Evolutionary conservation across 106 monocot genomes (phyloP), one percentile per base, ranked within the genome.

Genomic region (Allium cepa): DNA sequence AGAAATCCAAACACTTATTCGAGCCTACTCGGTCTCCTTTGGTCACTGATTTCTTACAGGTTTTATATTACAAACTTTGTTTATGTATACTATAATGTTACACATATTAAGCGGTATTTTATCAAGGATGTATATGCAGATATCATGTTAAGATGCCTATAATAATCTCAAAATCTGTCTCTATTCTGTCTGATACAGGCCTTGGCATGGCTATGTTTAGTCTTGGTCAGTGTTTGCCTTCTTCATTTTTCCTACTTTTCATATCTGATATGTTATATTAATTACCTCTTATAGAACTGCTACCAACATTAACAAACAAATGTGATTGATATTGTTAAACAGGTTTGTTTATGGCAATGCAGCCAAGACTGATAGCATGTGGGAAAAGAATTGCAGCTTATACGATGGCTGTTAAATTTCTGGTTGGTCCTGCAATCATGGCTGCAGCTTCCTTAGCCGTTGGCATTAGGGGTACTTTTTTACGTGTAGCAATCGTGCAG

Each of bases 141-240:
- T 85, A 70, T 70, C 22, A 69, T 62, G 66, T 85, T 13, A 64
- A 74, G 68, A 85, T 77, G 71, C 84, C 84, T 14, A 11, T 68
- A 11, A 74, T 85, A 2, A 51, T 85, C 51, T 73, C 74, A 47
- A 77, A 74, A 17, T 85, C 84, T 3, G 73, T 85, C 7, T 67
- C 70, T 0, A 71, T 84, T 49, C 56, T 85, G 13, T 85, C 84
- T 51, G 71, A 85, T 68, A 72, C 79, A 9, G 84, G 79, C 7
- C 52, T 80, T 12, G 84, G 84, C 46, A 74, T 85, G 84, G 84
- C 84, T 17, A 85, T 85, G 80, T 85, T 85, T 65, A 85, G 84
- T 69, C 64, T 85, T 17, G 84, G 84, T 85, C 52, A 77, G 46
- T 10, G 22, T 59, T 12, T 36, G 36, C 36, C 36, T 36, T 36